Evolutionary conservation across 148 eudicot genomes (phyloP).

Genomic region (Heliosperma pusillum): DNA sequence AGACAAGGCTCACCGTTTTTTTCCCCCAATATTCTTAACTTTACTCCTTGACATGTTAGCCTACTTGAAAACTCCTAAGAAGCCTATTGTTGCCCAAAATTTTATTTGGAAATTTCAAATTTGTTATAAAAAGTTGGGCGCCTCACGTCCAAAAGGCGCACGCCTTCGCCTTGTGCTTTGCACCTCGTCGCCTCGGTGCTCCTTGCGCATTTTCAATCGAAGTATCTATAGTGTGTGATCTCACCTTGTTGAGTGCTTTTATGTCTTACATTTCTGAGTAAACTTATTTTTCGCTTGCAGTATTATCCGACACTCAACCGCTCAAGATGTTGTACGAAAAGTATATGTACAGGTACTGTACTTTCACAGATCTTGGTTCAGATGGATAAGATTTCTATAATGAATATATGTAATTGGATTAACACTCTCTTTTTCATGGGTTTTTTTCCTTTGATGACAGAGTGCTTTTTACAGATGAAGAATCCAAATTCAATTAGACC

Average conservation of each 20-base stretch:
- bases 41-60: no score
- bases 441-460: conserved; percentile 41
- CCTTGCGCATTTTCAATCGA: no score
- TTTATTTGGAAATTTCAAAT: no score
- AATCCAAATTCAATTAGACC: conserved; percentile 92
- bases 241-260: conserved; percentile 1
- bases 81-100: no score
- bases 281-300: conserved; percentile 39
- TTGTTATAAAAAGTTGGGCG: no score
- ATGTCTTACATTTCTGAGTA: conserved; percentile 14
- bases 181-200: no score
- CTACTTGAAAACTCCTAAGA: no score
- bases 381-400: background rate
- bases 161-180: no score
- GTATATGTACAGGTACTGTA: conserved; percentile 99
- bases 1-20: no score
- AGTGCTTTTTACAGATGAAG: conserved; percentile 99
- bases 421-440: background rate
- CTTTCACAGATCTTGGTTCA: background rate
- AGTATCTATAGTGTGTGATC: no score
- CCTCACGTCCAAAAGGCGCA: no score
- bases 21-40: no score
- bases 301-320: conserved; percentile 97
- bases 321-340: conserved; percentile 95
- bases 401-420: conserved; percentile 2